Base-by-base conservation (phyloP, 345 rosid species). In the Hypericum androsaemum region DNA sequence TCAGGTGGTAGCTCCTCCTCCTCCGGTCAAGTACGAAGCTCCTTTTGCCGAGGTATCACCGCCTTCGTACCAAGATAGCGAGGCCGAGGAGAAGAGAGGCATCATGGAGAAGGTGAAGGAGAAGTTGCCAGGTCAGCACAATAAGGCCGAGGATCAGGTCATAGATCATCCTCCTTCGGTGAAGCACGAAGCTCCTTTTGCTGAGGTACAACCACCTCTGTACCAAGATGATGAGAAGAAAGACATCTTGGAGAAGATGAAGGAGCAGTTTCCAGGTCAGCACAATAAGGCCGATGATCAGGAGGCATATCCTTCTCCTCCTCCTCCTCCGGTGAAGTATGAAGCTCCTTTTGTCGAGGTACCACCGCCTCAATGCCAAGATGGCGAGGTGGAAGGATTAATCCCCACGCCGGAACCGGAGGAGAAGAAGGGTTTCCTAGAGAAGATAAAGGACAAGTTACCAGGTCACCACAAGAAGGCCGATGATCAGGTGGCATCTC, bases 201-300 rank as follows among this genome's bases (percentile, higher is more conserved):
- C 61, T 0, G 61, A 49, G 3, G 64, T 22, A 22, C 4, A 1
- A 22, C 32, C 32, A 4, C 32, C 32, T 22, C 32, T 22, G 32
- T 22, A 22, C 32, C 32, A 1, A 22, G 32, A 22, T 22, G 14
- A 64, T 70, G 95, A 80, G 81, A 87, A 87, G 74, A 88, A 78
- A 52, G 94, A 94, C 0, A 44, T 88, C 11, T 6, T 88, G 10
- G 96, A 88, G 82, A 88, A 88, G 75, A 80, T 84, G 54, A 88
- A 88, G 76, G 96, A 80, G 74, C 84, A 84, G 67, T 64, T 88
- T 13, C 96, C 96, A 39, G 96, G 96, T 0, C 77, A 78, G 39
- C 94, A 84, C 59, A 54, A 78, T 8, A 88, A 84, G 71, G 57
- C 51, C 6, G 73, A 60, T 5, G 84, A 74, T 22, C 32, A 4